Base-by-base conservation (phyloP, 2,329 filamentous ascomycete genomes). In the Chaetomiaceae sp. region DNA sequence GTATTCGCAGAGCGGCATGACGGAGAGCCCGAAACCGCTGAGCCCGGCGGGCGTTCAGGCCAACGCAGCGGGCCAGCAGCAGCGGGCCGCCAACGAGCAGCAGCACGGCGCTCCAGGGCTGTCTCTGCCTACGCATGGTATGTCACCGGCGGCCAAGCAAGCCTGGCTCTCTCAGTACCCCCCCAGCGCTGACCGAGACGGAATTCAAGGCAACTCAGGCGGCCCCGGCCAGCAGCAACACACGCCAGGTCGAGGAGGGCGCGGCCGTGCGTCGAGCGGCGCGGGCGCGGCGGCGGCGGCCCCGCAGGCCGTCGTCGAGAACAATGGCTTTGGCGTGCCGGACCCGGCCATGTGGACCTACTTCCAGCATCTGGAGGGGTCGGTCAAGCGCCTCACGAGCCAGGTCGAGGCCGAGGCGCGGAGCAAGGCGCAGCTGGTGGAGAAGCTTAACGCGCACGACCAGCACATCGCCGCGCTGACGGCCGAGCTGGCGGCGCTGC, bases 11-110 rank as follows among this genome's bases (percentile, higher is more conserved):
- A 78, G 80, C 48, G 78, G 73, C 52, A 87, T 95, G 73, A 93
- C 87, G 3, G 89, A 96, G 67, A 95, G 88, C 58, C 89, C 90
- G 0, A 95, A 91, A 64, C 86, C 90, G 4, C 73, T 95, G 35
- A 90, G 85, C 54, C 86, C 86, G n/a, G n/a, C n/a, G n/a, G 61
- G 56, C 1, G 76, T 68, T 65, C 76, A 64, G 64, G 75, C 17
- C 73, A 85, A 81, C 57, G 68, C 76, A 14, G 67, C 71, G 44
- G 71, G 66, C 25, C 54, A 70, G 53, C 60, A 63, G 35, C 65
- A 61, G 62, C 9, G 9, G 30, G 72, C 54, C 31, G 38, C 46
- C 71, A 68, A 37, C 75, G 81, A 51, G 82, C 53, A 57, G 38
- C 59, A 57, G 33, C 57, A 54, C 12, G 44, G 56, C 37, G 50